Evolutionary conservation across 176 grass and related monocot species (phyloP).

Genomic region (Tillandsia leiboldiana): DNA sequence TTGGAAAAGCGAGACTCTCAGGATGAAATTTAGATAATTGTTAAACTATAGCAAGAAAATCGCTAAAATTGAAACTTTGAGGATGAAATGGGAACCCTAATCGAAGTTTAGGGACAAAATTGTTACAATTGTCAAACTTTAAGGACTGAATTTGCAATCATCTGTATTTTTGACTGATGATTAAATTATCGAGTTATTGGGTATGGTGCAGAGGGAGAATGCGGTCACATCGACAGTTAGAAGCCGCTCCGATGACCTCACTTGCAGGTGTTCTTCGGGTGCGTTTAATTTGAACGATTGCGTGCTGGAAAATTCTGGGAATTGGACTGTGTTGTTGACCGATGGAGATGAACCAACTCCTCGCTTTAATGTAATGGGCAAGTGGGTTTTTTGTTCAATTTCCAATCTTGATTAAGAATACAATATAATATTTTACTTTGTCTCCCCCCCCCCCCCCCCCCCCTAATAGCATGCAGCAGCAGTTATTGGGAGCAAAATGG

Average conservation of each 20-base stretch:
- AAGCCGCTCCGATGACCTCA: slow-evolving; percentile 44
- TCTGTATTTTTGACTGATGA: slow-evolving; percentile 19
- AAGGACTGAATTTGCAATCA: neutral
- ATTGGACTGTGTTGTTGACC: slow-evolving; percentile 64
- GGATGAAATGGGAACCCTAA: too few relatives aligned
- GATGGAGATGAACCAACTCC: slow-evolving; percentile 62
- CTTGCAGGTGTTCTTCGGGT: slow-evolving; percentile 51
- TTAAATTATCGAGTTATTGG: neutral
- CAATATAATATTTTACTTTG: neutral
- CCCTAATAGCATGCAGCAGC: slow-evolving; percentile 85
- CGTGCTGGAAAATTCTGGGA: slow-evolving; percentile 62
- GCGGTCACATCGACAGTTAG: slow-evolving; percentile 55
- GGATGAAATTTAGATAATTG: too few relatives aligned
- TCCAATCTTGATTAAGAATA: neutral
- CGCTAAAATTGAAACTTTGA: too few relatives aligned
- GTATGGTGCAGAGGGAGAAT: slow-evolving; percentile 60
- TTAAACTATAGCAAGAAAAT: too few relatives aligned
- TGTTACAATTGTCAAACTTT: too few relatives aligned
- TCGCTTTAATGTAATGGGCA: slow-evolving; percentile 69
- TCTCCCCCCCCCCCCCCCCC: neutral
- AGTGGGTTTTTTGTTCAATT: neutral
- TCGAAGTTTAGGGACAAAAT: too few relatives aligned
- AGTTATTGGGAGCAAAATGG: slow-evolving; percentile 88
- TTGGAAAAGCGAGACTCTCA: neutral
- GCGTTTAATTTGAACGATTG: slow-evolving; percentile 46